Evolutionary conservation across 1,284 basidiomycete genomes (phyloP).

Genomic region (Earliella scabrosa): DNA sequence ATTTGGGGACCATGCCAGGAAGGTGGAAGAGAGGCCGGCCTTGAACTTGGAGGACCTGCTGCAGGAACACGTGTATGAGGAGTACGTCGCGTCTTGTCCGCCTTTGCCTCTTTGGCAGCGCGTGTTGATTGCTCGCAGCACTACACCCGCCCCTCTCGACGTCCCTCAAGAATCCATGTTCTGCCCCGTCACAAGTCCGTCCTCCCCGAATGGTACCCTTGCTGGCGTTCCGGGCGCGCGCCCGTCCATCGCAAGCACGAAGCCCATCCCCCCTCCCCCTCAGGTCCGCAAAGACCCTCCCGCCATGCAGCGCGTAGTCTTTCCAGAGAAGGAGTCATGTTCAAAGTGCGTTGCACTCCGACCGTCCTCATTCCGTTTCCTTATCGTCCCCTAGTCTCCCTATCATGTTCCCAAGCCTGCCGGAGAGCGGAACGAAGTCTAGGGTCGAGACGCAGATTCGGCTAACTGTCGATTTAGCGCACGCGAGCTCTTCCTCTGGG

Average conservation of each 20-base stretch:
- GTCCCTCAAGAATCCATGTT: constrained; percentile 19
- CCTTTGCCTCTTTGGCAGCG: constrained; percentile 20
- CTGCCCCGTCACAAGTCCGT: constrained; percentile 20
- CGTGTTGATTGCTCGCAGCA: constrained; percentile 17
- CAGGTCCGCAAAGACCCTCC: constrained; percentile 55
- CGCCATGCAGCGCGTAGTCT: constrained; percentile 59
- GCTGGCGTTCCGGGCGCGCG: constrained; percentile 6
- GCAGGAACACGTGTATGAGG: constrained; percentile 71
- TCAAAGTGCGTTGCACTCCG: constrained; percentile 57
- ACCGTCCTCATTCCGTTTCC: not conserved
- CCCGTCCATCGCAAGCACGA: constrained; percentile 40
- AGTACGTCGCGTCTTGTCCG: constrained; percentile 49
- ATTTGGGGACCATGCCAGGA: constrained; percentile 19
- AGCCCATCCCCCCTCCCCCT: constrained; percentile 60
- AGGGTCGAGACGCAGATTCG: constrained; percentile 93
- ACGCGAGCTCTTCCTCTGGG: constrained; percentile 59
- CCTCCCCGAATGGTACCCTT: constrained; percentile 6
- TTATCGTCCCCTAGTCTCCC: constrained; percentile 54
- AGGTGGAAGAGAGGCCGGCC: constrained; percentile 52
- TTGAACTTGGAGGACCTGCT: constrained; percentile 73
- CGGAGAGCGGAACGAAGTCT: constrained; percentile 87
- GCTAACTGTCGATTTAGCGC: constrained; percentile 77
- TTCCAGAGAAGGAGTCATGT: constrained; percentile 73
- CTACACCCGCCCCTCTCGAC: constrained; percentile 13
- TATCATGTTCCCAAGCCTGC: constrained; percentile 84